A percentile compares a stretch with the other conserved stretches of the same genome.
Conservation (phyloP, 179 eudicot genomes). For the Vitellaria paradoxa region DNA sequence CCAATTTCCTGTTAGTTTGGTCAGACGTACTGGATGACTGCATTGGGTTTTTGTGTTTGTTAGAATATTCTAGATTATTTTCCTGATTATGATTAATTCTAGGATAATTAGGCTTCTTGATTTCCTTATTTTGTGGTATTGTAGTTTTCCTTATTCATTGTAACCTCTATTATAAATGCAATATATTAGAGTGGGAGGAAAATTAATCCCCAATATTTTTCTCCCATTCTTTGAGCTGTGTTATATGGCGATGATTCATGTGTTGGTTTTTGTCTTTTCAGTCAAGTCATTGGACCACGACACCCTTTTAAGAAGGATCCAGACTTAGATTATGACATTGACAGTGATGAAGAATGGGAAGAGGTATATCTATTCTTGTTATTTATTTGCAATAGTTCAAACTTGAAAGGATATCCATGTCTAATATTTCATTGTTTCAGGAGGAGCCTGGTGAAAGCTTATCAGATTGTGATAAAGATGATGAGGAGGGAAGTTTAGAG, state of each 20-base stretch:
- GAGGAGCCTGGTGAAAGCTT: slow-evolving; percentile 99
- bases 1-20: not conserved
- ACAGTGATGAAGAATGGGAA: slow-evolving; percentile 99
- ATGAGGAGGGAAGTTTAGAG: slow-evolving; percentile 68
- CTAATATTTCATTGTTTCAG: slow-evolving; percentile 32
- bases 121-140: not conserved
- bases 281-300: slow-evolving; percentile 66
- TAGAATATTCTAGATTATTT: too few relatives aligned
- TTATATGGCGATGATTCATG: not conserved
- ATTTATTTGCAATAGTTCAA: not conserved
- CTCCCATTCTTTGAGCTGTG: too few relatives aligned
- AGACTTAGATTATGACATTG: slow-evolving; percentile 87
- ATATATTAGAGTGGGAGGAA: too few relatives aligned
- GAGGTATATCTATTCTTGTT: slow-evolving; percentile 61
- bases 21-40: not conserved
- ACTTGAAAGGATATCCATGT: not conserved
- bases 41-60: not conserved
- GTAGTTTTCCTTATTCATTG: not conserved
- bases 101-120: too few relatives aligned
- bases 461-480: slow-evolving; percentile 96
- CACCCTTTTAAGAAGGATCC: slow-evolving; percentile 78
- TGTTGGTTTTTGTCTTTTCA: slow-evolving; percentile 31
- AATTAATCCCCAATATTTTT: too few relatives aligned
- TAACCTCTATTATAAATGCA: too few relatives aligned
- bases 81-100: too few relatives aligned